phyloP scores from a whole-genome alignment of 2,329 filamentous ascomycete species.

The Graphilbum ipis-grandicollis region DNA sequence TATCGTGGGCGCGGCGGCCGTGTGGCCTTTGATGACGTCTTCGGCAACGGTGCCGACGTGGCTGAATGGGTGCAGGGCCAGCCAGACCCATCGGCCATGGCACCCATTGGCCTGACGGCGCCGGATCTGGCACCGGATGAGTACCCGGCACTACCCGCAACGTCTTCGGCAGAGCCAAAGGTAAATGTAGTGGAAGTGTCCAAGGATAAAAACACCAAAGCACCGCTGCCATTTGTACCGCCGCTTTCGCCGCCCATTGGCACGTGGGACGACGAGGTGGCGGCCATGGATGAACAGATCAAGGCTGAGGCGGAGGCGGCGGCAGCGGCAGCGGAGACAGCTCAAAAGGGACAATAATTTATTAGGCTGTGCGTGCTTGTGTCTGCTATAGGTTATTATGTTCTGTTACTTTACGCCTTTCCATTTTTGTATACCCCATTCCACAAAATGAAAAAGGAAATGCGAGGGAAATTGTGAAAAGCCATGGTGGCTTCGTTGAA shows the following conservation, averaged over 20 bases:
- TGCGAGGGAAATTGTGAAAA: neutral
- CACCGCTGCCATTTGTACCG: conserved; percentile 8
- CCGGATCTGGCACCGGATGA: conserved; percentile 17
- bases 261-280: conserved; percentile 43
- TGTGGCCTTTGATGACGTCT: conserved; percentile 8
- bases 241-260: conserved; percentile 21
- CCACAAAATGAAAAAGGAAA: neutral
- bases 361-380: neutral
- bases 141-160: conserved; percentile 22
- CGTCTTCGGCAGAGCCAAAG: neutral
- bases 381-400: neutral
- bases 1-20: conserved; percentile 13
- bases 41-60: conserved; percentile 8
- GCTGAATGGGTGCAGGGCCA: conserved; percentile 9
- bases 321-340: neutral
- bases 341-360: neutral
- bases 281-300: conserved; percentile 21
- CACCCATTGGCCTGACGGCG: conserved; percentile 11
- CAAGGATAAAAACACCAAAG: conserved; percentile 10
- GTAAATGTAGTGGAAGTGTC: too few relatives aligned
- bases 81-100: conserved; percentile 7
- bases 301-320: neutral
- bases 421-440: neutral
- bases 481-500: too few relatives aligned
- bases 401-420: too few relatives aligned